Base-by-base conservation (phyloP, 768 basidiomycete genomes). In the Tylopilus subfusipes region DNA sequence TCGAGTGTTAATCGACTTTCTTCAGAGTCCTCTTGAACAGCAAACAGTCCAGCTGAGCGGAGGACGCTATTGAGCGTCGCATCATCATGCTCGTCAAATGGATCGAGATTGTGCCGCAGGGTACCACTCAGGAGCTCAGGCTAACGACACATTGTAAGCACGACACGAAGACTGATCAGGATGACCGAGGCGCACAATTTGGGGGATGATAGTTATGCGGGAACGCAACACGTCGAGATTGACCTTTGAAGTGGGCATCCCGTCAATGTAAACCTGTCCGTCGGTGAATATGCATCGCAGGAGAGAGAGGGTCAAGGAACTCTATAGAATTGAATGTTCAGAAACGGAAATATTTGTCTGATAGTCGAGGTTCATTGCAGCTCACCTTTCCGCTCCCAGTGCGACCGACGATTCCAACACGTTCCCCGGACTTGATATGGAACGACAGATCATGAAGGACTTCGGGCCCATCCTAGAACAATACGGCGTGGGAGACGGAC, bases 181-280 rank as follows among this genome's bases (percentile, higher is more conserved):
- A 16, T 24, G 22, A 9, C 1, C 1, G 24, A 27, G 7, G 5
- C 50, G 4, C 42, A 58, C 58, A 19, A 31, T 24, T 50, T 81
- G 79, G 4, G 78, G 80, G 33, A 82, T 85, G 57, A 85, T 81
- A 2, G 84, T 85, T 50, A 88, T 16, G 6, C 24, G 4, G 33
- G 33, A 34, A n/a, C 33, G 47, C 33, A 36, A 46, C 12, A 12
- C n/a, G 6, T 31, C 19, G n/a, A 46, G 44, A 31, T 30, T 13
- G 19, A 46, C 21, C 29, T 14, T 11, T n/a, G 44, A 46, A 34
- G 33, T 25, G 33, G 24, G 22, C 9, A 11, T 24, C 8, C 33
- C 47, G 29, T 48, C 47, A 16, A 18, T 16, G 16, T 48, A 48
- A 9, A 36, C 33, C 12, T 21, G 13, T 19, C 30, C 19, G 10